phyloP scores from a whole-genome alignment of 768 basidiomycete species.

The Suillus americanus region DNA sequence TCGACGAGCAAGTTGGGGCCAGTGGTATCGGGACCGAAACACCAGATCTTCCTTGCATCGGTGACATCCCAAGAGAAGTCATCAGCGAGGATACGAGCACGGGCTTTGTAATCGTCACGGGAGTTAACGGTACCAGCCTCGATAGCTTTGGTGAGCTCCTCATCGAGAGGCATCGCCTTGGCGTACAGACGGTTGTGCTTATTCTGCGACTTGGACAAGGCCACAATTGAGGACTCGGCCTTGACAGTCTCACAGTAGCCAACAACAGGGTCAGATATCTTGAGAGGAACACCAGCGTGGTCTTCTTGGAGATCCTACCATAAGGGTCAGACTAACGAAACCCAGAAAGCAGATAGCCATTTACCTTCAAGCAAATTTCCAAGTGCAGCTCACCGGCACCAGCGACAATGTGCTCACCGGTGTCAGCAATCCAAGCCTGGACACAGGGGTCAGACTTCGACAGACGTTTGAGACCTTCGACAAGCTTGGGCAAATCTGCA shows the following conservation, averaged over 20 bases:
- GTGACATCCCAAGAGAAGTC: slow-evolving; percentile 99
- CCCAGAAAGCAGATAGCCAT: slow-evolving; percentile 9
- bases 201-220: slow-evolving; percentile 99
- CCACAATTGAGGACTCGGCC: slow-evolving; percentile 92
- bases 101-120: slow-evolving; percentile 97
- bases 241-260: slow-evolving; percentile 98
- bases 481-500: slow-evolving; percentile 97
- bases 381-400: slow-evolving; percentile 99
- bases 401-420: slow-evolving; percentile 98
- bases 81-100: slow-evolving; percentile 94
- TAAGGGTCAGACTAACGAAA: not conserved
- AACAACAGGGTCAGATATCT: slow-evolving; percentile 97
- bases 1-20: slow-evolving; percentile 97
- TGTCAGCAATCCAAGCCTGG: slow-evolving; percentile 88
- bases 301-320: slow-evolving; percentile 95
- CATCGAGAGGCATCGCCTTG: slow-evolving; percentile 91
- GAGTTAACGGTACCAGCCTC: slow-evolving; percentile 82
- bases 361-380: slow-evolving; percentile 98
- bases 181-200: slow-evolving; percentile 99
- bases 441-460: slow-evolving; percentile 99
- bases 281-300: slow-evolving; percentile 98
- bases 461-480: slow-evolving; percentile 99
- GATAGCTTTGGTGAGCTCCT: slow-evolving; percentile 92
- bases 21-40: slow-evolving; percentile 98
- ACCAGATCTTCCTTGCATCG: slow-evolving; percentile 99